Evolutionary conservation across 306 rosid genomes (phyloP).

Genomic region (Cicer judaicum): DNA sequence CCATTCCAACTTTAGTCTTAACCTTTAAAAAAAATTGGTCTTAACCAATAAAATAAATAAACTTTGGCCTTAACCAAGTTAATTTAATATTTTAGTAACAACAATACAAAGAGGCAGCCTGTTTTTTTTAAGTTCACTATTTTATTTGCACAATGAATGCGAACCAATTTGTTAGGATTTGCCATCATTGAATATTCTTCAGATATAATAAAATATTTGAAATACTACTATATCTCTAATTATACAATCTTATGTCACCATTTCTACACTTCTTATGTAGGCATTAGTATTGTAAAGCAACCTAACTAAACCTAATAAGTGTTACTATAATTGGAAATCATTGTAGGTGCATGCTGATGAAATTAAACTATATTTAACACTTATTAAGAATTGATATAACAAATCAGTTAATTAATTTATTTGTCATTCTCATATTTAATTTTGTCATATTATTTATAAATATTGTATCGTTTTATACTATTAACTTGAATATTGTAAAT

Average conservation of each 20-base stretch:
- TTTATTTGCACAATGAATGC: not conserved
- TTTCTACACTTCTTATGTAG: not conserved
- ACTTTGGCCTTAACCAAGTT: not conserved
- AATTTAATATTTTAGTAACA: slow-evolving; percentile 12
- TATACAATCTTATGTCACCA: slow-evolving; percentile 14
- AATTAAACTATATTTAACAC: slow-evolving; percentile 10
- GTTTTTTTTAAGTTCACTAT: slow-evolving; percentile 30
- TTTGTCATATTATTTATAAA: too few species aligned
- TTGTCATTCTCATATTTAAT: not conserved
- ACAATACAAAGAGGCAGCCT: slow-evolving; percentile 2
- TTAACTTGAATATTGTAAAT: too few species aligned
- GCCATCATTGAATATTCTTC: slow-evolving; percentile 30
- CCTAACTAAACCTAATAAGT: slow-evolving; percentile 30
- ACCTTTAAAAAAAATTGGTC: too few species aligned
- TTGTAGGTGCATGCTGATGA: slow-evolving; percentile 28
- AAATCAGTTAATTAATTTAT: slow-evolving; percentile 5
- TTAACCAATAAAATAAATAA: too few species aligned
- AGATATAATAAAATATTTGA: not conserved
- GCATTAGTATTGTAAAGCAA: slow-evolving; percentile 3
- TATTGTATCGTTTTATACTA: rapidly evolving
- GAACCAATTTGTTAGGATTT: slow-evolving; percentile 18
- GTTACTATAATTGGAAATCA: slow-evolving; percentile 23
- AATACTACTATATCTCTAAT: slow-evolving; percentile 5
- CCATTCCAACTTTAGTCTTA: not conserved
- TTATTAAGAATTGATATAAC: not conserved